Base-by-base conservation (phyloP, 345 rosid species). In the Camelina laxa region DNA sequence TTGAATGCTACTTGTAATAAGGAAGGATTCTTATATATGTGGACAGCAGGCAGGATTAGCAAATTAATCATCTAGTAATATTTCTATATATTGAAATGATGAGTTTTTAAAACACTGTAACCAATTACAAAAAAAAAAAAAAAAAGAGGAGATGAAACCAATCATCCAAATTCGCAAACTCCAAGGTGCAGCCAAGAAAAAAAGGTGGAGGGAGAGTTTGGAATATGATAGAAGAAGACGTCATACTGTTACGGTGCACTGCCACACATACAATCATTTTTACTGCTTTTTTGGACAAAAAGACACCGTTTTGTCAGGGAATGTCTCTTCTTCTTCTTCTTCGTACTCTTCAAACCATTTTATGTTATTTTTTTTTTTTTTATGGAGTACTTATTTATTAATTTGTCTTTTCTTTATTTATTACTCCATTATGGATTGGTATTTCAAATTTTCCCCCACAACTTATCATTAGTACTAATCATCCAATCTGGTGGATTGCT, bases 281-380 rank as follows among this genome's bases (percentile, higher is more conserved):
- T 36, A 20, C 22, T 54, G 10, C 39, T 50, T 69, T 44, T 60
- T 75, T 44, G 31, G 79, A 53, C 65, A 69, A 21, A 27, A 27
- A 27, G 30, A 67, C 73, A 74, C 42, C 19, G 11, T 75, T 73
- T 69, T 76, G 80, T 76, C 80, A 76, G 80, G 53, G 80, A 76
- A 76, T 76, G 75, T 70, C 67, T 76, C 71, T 35, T 55, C 42
- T 61, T 67, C 36, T 33, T 33, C 36, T 27, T 27, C 30, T 27
- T 27, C 36, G 36, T 22, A 67, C 60, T 3, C 42, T 10, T 53
- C 24, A 70, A n/a, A 47, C 51, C 3, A 16, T 44, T 56, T n/a
- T n/a, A n/a, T n/a, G n/a, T 31, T 38, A 38, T 24, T 24, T 24
- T 1, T 27, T 27, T 27, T 3, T 33, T 33, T 33, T 33, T 6